Percentiles rank a stretch among this genome's conserved stretches.
phyloP scores from a whole-genome alignment of 495 filamentous ascomycete genomes.

The Talaromyces thailandensis region DNA sequence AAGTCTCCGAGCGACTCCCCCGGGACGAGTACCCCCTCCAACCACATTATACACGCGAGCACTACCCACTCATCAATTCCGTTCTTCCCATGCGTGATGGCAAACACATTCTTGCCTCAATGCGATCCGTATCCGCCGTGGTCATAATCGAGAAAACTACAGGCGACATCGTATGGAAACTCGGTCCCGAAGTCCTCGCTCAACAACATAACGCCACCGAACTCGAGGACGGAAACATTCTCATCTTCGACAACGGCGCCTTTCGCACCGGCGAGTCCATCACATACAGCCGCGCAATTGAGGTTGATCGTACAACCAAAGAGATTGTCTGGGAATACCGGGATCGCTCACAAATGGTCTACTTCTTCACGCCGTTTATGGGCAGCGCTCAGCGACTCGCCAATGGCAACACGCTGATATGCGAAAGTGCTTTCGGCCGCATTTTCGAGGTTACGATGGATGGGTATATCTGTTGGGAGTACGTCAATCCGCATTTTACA shows the following conservation, averaged over 20 bases:
- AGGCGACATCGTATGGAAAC: slow-evolving; percentile 30
- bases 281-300: slow-evolving; percentile 32
- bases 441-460: slow-evolving; percentile 26
- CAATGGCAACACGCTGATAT: slow-evolving; percentile 34
- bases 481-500: slow-evolving; percentile 22
- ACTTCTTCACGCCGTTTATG: slow-evolving; percentile 43
- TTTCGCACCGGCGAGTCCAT: slow-evolving; percentile 29
- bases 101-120: slow-evolving; percentile 31
- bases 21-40: slow-evolving; percentile 24
- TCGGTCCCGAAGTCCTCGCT: slow-evolving; percentile 26
- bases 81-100: slow-evolving; percentile 26
- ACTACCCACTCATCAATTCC: slow-evolving; percentile 37
- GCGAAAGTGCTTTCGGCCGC: slow-evolving; percentile 26
- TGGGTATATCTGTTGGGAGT: slow-evolving; percentile 26
- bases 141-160: slow-evolving; percentile 30
- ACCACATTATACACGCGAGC: slow-evolving; percentile 33
- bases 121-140: slow-evolving; percentile 31
- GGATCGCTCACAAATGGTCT: slow-evolving; percentile 30
- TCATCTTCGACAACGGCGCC: slow-evolving; percentile 40
- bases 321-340: slow-evolving; percentile 35
- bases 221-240: slow-evolving; percentile 27
- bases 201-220: slow-evolving; percentile 38
- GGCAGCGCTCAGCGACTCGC: slow-evolving; percentile 31
- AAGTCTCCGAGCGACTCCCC: slow-evolving; percentile 29
- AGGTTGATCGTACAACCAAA: slow-evolving; percentile 21